Evolutionary conservation across 2,329 filamentous ascomycete species (phyloP), one percentile per base, ranked within the genome.

Genomic region (Capronia epimyces): DNA sequence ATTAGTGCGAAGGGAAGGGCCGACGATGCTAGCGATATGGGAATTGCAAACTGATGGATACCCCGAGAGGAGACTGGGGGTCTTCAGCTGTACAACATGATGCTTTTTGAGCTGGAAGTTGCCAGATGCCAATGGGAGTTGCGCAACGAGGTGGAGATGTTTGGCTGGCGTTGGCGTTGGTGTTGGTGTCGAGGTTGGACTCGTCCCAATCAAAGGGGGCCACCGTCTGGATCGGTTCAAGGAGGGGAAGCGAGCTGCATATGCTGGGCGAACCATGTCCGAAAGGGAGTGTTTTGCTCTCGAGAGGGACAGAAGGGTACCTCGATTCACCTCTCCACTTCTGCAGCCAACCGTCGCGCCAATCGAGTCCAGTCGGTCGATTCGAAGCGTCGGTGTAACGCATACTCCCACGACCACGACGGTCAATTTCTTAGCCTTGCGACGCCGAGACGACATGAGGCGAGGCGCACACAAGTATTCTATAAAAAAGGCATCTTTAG

Each of bases 301-400:
- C 34, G 34, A 37, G 31, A 37, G n/a, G 22, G 20, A 21, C 25
- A 49, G 29, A 20, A 41, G 25, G 34, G 40, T 16, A 37, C n/a
- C n/a, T 34, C 40, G 27, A 45, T 47, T 42, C 42, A 42, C 31
- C 40, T 46, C 49, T 46, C 46, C 49, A 52, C 52, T 27, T 29
- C 32, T 43, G 49, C 37, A 25, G 49, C 45, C 39, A 52, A 50
- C 49, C 46, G 49, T 47, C n/a, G 43, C 25, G 50, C 46, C 52
- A 49, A 52, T 50, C 49, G 49, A 49, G 16, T 34, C 42, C 49
- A 50, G 27, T 20, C 34, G 22, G 25, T 43, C 51, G 32, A 50
- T 53, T 53, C 47, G 34, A 34, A n/a, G n/a, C n/a, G n/a, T n/a
- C 31, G 31, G 5, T 34, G 31, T 15, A 34, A 16, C 34, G 3